Evolutionary conservation across 192 early-diverging fungal genomes (phyloP), one percentile per base, ranked within the genome.

Genomic region (Radiomyces spectabilis): DNA sequence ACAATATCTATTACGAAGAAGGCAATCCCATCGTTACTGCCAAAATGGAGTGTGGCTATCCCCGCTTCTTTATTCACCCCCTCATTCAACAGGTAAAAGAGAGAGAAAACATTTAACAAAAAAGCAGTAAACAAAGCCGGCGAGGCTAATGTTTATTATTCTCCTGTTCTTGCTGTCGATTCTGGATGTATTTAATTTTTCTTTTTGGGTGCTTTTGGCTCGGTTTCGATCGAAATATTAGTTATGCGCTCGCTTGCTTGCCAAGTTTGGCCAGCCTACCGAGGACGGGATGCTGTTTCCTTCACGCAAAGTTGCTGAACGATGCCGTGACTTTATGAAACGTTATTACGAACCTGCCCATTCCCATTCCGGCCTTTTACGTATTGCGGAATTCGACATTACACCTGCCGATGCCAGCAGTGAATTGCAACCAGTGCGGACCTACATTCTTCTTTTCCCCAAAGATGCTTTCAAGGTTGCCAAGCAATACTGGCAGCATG

Each of bases 401-500:
- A 47, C 76, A 3, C 73, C 84, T 8, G 65, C 69, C 62, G 21
- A 54, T 40, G 41, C 61, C 53, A 58, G 75, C 50, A 66, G 74
- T 56, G 53, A 75, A 21, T 44, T 72, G 9, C 65, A 72, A 47
- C 55, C 68, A 13, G 56, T 69, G 16, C 72, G 71, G 2, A 72
- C 85, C 39, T 59, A 81, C 31, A 73, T 91, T 41, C 81, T 93
- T 9, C 55, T 95, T 38, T 92, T 96, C 63, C 88, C 88, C 1
- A 68, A 68, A 32, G 75, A 79, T 5, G 73, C 78, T 30, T 81
- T 79, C 39, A 45, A 72, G 10, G 58, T 91, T 33, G 95, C 87
- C n/a, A 96, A 98, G 65, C 83, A 82, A 73, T 95, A 85, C 61
- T 98, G 95, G 95, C 94, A 97, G 72, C 95, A 98, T 66, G 66